Percentiles rank a stretch among this genome's conserved stretches.
Conservation (phyloP, 257 asterid species). For the Agastache rugosa region DNA sequence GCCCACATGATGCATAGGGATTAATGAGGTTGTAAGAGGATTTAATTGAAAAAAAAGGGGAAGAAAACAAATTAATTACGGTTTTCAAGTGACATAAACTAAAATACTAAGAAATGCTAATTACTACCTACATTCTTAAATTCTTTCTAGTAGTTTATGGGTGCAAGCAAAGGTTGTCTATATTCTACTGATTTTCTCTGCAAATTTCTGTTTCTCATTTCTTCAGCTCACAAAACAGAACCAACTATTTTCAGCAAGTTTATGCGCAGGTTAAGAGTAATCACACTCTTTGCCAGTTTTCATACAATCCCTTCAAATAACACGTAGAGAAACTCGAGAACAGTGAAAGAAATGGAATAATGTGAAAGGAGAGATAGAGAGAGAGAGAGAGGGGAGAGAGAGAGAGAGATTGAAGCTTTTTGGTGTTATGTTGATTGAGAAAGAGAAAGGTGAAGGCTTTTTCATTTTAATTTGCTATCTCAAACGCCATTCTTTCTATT, state of each 20-base stretch:
- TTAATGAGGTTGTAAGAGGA: constrained; percentile 4
- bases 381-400: constrained; percentile 21
- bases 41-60: background rate
- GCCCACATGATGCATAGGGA: constrained; percentile 24
- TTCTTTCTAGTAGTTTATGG: constrained; percentile 43
- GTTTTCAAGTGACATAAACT: background rate
- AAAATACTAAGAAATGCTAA: constrained; percentile 12
- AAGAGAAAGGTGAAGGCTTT: constrained; percentile 47
- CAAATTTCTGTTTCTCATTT: constrained; percentile 37
- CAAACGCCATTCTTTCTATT: constrained; percentile 54
- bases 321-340: constrained; percentile 2
- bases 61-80: background rate
- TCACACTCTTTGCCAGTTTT: constrained; percentile 49
- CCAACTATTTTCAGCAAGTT: constrained; percentile 49
- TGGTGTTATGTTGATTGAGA: constrained; percentile 46
- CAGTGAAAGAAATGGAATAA: constrained; percentile 26
- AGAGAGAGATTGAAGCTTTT: constrained; percentile 46
- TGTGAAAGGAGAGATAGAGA: constrained; percentile 5
- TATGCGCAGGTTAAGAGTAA: constrained; percentile 59
- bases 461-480: constrained; percentile 30
- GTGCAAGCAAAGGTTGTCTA: constrained; percentile 50
- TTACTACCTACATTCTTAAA: constrained; percentile 33
- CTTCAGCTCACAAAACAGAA: constrained; percentile 46
- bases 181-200: constrained; percentile 42
- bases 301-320: constrained; percentile 31